phyloP scores from a whole-genome alignment of 345 rosid genomes.

The Laguncularia racemosa region DNA sequence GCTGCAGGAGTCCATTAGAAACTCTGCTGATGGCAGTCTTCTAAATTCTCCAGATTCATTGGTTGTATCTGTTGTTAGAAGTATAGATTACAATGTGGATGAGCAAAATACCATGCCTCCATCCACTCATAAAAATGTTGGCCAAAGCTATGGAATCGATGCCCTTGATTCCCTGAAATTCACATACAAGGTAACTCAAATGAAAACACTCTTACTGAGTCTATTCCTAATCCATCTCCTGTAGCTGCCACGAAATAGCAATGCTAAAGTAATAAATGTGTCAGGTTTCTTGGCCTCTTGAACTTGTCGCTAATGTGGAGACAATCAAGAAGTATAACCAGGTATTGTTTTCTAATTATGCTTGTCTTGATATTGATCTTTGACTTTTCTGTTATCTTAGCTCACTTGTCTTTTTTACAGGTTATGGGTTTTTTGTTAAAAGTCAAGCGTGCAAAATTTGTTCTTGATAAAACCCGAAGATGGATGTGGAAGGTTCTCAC shows the following conservation, averaged over 20 bases:
- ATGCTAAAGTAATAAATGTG: conserved; percentile 6
- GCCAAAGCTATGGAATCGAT: conserved; percentile 61
- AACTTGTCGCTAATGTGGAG: conserved; percentile 83
- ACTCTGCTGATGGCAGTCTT: conserved; percentile 82
- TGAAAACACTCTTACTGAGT: not conserved
- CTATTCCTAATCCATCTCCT: conserved; percentile 6
- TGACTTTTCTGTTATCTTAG: conserved; percentile 14
- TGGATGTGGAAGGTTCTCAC: conserved; percentile 97
- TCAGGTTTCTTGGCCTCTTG: conserved; percentile 99
- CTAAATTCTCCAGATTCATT: conserved; percentile 79
- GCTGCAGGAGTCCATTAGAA: conserved; percentile 85
- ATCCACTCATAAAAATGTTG: conserved; percentile 39
- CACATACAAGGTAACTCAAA: conserved; percentile 55
- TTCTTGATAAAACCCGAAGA: conserved; percentile 88
- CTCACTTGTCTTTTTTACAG: conserved; percentile 31
- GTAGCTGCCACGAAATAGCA: conserved; percentile 5
- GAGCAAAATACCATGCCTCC: conserved; percentile 38
- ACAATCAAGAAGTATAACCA: conserved; percentile 93
- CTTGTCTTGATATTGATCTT: not conserved
- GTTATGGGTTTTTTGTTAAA: conserved; percentile 92
- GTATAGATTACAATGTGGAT: conserved; percentile 39
- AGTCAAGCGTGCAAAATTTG: conserved; percentile 96
- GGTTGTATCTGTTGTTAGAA: conserved; percentile 60
- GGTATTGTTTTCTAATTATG: conserved; percentile 32
- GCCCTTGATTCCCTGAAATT: conserved; percentile 76